phyloP scores from a whole-genome alignment of 768 basidiomycete genomes.

The Boletus barrowsii region DNA sequence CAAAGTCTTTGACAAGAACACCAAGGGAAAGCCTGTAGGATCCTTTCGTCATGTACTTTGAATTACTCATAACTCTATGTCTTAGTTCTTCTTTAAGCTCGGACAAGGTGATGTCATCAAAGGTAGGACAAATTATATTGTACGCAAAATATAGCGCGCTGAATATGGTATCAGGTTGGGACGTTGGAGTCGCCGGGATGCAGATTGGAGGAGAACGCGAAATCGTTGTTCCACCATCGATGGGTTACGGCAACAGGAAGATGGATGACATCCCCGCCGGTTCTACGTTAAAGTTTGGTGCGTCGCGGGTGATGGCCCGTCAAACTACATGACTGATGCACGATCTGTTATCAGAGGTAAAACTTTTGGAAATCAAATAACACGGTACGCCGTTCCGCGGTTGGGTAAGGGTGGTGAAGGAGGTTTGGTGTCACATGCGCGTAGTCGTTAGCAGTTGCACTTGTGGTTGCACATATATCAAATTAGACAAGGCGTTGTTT shows the following conservation, averaged over 20 bases:
- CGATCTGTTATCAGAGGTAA: slow-evolving; percentile 52
- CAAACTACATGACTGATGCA: slow-evolving; percentile 10
- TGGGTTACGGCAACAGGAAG: slow-evolving; percentile 71
- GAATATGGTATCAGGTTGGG: slow-evolving; percentile 61
- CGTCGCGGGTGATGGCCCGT: slow-evolving; percentile 24
- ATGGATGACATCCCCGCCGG: slow-evolving; percentile 65
- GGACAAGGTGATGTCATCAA: slow-evolving; percentile 93
- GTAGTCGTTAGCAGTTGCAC: slow-evolving; percentile 15
- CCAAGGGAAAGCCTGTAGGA: slow-evolving; percentile 81
- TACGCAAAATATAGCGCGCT: neutral
- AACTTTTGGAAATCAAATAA: slow-evolving; percentile 67
- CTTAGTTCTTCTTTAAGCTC: slow-evolving; percentile 71
- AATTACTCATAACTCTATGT: neutral
- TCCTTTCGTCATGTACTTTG: slow-evolving; percentile 4
- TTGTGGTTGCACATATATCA: slow-evolving; percentile 26
- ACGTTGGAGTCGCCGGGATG: slow-evolving; percentile 90
- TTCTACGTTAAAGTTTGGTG: slow-evolving; percentile 81
- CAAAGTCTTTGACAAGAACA: slow-evolving; percentile 76
- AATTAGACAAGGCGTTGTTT: slow-evolving; percentile 22
- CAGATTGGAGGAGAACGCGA: slow-evolving; percentile 84
- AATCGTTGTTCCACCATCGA: slow-evolving; percentile 66
- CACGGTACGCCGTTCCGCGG: slow-evolving; percentile 14
- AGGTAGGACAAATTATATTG: slow-evolving; percentile 40
- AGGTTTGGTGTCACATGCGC: slow-evolving; percentile 15
- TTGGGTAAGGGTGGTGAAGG: slow-evolving; percentile 4